Base-by-base conservation (phyloP, 495 filamentous ascomycete genomes). In the Tuber magnatum region DNA sequence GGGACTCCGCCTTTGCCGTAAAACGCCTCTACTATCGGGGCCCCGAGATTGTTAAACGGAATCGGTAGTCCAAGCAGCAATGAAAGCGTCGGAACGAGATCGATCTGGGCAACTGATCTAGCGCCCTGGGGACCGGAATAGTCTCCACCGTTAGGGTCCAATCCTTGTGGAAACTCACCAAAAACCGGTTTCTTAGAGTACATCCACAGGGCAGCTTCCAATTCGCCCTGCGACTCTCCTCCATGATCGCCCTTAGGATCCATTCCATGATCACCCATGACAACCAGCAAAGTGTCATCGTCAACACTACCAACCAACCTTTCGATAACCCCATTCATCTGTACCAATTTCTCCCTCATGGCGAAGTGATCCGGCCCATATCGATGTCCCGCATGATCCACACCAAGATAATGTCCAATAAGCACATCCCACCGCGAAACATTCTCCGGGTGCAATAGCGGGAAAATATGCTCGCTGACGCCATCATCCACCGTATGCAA, bases 211-310 rank as follows among this genome's bases (percentile, higher is more conserved):
- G 96, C 95, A 75, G 95, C 94, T 83, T 98, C 89, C 41, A 99
- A 88, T 81, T 99, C 95, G 68, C 97, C 93, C 80, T 96, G 91
- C 20, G 94, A 97, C 84, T 99, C 95, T 68, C 95, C 95, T 65
- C 95, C 95, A 81, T 99, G 95, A 80, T 99, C 95, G 10, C 95
- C 95, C 85, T 99, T 99, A 39, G 87, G 85, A 84, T 99, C 95
- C 95, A 99, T 99, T 14, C 95, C 95, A 83, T 99, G 95, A 83
- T 99, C 95, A 16, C 95, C 95, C 93, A 99, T 97, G 24, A 98
- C 92, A 24, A 99, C 91, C 69, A 99, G 85, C 41, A 99, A 84
- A 3, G 95, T 98, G 44, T 92, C 84, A 65, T 97, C 92, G 80
- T 97, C 94, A 20, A 98, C 83, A 14, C 86, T 85, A 4, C 88